Evolutionary conservation across 2,329 filamentous ascomycete genomes (phyloP), one percentile per base, ranked within the genome.

Genomic region (Macroventuria anomochaeta): DNA sequence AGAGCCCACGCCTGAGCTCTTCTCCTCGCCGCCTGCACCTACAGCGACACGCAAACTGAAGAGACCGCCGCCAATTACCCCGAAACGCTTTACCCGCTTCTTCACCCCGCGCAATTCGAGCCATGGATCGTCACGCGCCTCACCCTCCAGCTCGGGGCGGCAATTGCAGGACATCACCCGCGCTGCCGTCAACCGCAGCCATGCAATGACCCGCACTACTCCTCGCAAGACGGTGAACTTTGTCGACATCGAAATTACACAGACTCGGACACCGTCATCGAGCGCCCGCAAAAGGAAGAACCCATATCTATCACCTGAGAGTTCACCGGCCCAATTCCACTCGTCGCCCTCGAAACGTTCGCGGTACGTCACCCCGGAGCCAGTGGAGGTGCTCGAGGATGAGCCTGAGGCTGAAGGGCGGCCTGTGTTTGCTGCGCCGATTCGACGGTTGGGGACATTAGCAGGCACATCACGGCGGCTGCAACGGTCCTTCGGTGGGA

Each of bases 11-110:
- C 63, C 67, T 28, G 69, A 72, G 31, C 54, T 75, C 69, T 69
- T 72, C 53, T 66, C 68, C n/a, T 76, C 75, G 40, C 73, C 75
- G 37, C 69, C 69, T 57, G 56, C 63, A 36, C 57, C 75, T 23
- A 36, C 68, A 26, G 64, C 63, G 25, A 68, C 63, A 36, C 60
- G 68, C 41, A 81, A 80, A 61, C 73, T 71, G 31, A 79, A 72
- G 58, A 77, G 75, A 54, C 76, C 77, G 26, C 79, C 80, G 5
- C 79, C 79, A 23, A 79, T 82, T 58, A 82, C 80, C 1, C 80
- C 80, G 6, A 80, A 79, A 62, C 75, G 80, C 52, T 81, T 82
- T 69, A 80, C 68, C 40, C 76, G 77, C 56, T 82, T 82, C 69
- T 82, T 82, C 68, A 80, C 78, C 11, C 80, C 79, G 10, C 71